A percentile compares a stretch with the other conserved stretches of the same genome.
Evolutionary conservation across 2,329 filamentous ascomycete genomes (phyloP).

Genomic region (Stachybotrys chlorohalonatus): DNA sequence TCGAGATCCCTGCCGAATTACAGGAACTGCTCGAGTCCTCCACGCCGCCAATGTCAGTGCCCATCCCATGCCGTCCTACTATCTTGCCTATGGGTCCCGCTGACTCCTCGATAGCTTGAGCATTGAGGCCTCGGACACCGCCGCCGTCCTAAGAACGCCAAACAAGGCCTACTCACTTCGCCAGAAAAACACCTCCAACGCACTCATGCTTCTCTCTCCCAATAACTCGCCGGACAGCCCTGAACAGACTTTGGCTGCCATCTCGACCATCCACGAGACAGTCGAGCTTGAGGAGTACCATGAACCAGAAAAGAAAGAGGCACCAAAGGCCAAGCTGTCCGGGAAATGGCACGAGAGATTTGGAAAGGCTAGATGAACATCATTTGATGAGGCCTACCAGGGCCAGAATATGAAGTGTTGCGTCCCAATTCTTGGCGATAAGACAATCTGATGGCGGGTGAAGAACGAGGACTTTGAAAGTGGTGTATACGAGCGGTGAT

Average conservation of each 20-base stretch:
- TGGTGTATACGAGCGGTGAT: no score
- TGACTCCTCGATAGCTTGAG: slow-evolving; percentile 27
- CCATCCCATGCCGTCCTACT: neutral
- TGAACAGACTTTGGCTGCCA: slow-evolving; percentile 31
- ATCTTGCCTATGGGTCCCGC: neutral
- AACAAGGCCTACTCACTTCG: slow-evolving; percentile 48
- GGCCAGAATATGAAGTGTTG: no score
- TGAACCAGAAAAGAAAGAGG: slow-evolving; percentile 12
- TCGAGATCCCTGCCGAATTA: slow-evolving; percentile 54
- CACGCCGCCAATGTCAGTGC: slow-evolving; percentile 40
- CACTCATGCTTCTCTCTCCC: slow-evolving; percentile 46
- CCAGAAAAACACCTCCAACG: slow-evolving; percentile 60
- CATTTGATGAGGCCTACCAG: neutral
- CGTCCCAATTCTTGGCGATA: no score
- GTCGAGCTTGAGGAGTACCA: slow-evolving; percentile 46
- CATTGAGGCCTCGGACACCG: slow-evolving; percentile 37
- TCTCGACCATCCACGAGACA: slow-evolving; percentile 52
- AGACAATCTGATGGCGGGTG: no score
- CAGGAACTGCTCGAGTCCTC: slow-evolving; percentile 45
- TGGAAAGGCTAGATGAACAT: slow-evolving; percentile 28
- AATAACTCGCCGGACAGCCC: slow-evolving; percentile 7
- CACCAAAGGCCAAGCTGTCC: slow-evolving; percentile 19
- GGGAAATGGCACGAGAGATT: slow-evolving; percentile 56
- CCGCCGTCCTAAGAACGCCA: slow-evolving; percentile 42
- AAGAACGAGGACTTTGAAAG: no score